phyloP scores from a whole-genome alignment of 169 alveolate species.

The Babesia ovata region DNA sequence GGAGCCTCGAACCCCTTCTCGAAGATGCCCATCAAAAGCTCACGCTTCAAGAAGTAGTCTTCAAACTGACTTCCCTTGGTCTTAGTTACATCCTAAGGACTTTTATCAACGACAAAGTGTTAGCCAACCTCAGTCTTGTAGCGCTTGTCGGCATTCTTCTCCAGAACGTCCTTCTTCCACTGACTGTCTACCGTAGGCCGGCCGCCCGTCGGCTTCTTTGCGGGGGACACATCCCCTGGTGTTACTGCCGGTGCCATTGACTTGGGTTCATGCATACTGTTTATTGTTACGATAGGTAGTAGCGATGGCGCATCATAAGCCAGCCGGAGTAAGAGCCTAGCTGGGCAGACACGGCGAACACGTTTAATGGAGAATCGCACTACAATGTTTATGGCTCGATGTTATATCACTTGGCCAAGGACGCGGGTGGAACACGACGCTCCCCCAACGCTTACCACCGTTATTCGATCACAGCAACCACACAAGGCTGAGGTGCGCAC shows the following conservation, averaged over 20 bases:
- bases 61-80: slow-evolving; percentile 98
- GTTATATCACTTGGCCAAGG: no score
- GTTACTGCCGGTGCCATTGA: neutral
- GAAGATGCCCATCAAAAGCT: slow-evolving; percentile 94
- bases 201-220: neutral
- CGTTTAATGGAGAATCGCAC: no score
- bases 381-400: no score
- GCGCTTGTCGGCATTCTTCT: slow-evolving; percentile 65
- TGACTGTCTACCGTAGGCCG: slow-evolving; percentile 48
- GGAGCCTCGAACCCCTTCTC: slow-evolving; percentile 99
- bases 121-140: slow-evolving; percentile 64
- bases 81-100: slow-evolving; percentile 93
- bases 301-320: no score
- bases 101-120: slow-evolving; percentile 52
- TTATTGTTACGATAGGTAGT: no score
- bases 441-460: no score
- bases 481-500: no score
- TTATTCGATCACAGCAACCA: no score
- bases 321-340: no score
- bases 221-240: neutral
- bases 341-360: no score
- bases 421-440: no score
- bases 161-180: slow-evolving; percentile 68
- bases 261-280: neutral
- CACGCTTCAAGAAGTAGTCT: slow-evolving; percentile 94